Conservation (phyloP, 139 green algal genomes). For the Chlamydomonas incerta region DNA sequence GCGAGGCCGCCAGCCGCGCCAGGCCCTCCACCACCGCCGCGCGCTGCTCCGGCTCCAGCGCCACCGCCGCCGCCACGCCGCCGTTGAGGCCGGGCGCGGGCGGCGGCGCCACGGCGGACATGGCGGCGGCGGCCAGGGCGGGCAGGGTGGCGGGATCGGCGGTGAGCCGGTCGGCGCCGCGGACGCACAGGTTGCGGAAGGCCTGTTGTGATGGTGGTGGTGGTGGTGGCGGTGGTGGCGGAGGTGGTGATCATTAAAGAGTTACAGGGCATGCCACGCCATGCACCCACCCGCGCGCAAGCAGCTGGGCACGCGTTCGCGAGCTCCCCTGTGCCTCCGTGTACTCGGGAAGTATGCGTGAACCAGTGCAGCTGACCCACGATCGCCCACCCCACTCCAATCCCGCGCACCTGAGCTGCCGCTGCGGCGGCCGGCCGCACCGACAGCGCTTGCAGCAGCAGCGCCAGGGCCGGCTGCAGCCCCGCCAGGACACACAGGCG, state of each 20-base stretch:
- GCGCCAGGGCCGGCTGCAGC: conserved; percentile 34
- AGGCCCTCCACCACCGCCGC: conserved; percentile 72
- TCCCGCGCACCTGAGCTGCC: neutral
- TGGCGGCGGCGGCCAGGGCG: conserved; percentile 10
- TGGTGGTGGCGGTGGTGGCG: no score
- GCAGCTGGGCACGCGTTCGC: no score
- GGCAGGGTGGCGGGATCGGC: neutral
- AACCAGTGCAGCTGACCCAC: no score
- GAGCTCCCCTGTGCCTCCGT: no score
- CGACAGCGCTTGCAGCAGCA: conserved; percentile 53
- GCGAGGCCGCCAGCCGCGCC: conserved; percentile 58
- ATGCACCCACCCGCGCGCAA: no score
- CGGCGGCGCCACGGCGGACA: conserved; percentile 44
- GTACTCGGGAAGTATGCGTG: no score
- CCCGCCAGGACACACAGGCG: no score
- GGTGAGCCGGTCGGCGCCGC: conserved; percentile 50
- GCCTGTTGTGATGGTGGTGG: no score
- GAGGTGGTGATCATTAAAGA: no score
- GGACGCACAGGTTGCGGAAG: conserved; percentile 72
- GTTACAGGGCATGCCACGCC: no score
- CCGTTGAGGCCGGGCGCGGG: no score
- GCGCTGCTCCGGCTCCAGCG: conserved; percentile 34
- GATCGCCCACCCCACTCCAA: neutral
- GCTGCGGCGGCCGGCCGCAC: neutral
- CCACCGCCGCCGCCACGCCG: neutral